phyloP scores from a whole-genome alignment of 2,329 filamentous ascomycete species.

The Claviceps sp. region DNA sequence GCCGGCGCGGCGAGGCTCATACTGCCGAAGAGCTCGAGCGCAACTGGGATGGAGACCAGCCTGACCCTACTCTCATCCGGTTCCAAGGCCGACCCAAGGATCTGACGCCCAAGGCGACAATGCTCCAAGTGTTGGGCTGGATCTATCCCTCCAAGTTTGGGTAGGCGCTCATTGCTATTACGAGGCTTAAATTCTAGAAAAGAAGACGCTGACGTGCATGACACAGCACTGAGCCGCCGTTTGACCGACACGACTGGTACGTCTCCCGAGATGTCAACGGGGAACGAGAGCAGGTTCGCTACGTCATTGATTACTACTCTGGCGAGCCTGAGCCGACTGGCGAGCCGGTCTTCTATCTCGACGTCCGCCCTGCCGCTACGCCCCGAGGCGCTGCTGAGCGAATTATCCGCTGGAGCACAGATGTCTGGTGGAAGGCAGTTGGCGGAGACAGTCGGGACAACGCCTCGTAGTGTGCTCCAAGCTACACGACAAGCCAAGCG shows the following conservation, averaged over 20 bases:
- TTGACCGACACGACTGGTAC: constrained; percentile 96
- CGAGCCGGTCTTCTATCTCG: constrained; percentile 89
- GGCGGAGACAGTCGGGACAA: constrained; percentile 50
- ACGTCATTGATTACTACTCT: constrained; percentile 95
- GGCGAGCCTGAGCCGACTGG: constrained; percentile 69
- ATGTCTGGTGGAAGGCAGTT: constrained; percentile 84
- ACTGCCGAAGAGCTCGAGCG: constrained; percentile 29
- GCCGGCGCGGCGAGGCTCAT: constrained; percentile 60
- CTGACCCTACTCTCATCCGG: constrained; percentile 60
- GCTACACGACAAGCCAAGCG: constrained; percentile 3
- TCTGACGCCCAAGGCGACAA: constrained; percentile 78
- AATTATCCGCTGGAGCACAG: constrained; percentile 76
- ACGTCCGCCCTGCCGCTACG: constrained; percentile 80
- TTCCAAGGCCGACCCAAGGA: constrained; percentile 87
- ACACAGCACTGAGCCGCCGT: constrained; percentile 63
- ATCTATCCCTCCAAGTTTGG: constrained; percentile 68
- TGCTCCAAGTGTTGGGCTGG: constrained; percentile 67
- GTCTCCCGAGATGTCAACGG: constrained; percentile 61
- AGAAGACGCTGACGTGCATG: constrained; percentile 2
- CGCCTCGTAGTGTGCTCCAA: background rate
- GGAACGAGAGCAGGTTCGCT: constrained; percentile 64
- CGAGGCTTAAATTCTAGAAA: background rate
- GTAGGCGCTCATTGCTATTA: constrained; percentile 32
- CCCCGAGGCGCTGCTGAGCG: constrained; percentile 71
- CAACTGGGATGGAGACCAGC: constrained; percentile 38